Percentiles rank a stretch among this genome's conserved stretches.
Evolutionary conservation across 2,329 filamentous ascomycete genomes (phyloP).

Genomic region (Sarocladium oryzae): DNA sequence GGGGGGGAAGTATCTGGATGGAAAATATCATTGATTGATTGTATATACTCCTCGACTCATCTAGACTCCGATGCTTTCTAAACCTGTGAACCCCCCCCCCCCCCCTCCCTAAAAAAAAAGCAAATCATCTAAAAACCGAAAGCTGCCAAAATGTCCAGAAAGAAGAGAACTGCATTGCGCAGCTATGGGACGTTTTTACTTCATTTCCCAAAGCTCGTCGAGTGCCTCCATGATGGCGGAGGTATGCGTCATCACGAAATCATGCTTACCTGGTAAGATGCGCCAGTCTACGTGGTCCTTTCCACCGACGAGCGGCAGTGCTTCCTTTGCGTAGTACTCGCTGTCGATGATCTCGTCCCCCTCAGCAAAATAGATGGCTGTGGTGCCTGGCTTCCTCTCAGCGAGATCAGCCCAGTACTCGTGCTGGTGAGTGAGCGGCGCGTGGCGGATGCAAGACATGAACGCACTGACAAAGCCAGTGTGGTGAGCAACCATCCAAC

Average conservation of each 20-base stretch:
- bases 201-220: conserved; percentile 38
- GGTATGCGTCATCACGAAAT: conserved; percentile 55
- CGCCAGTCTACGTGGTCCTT: conserved; percentile 42
- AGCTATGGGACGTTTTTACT: too few species aligned
- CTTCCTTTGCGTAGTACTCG: conserved; percentile 42
- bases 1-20: too few species aligned
- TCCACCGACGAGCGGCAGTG: conserved; percentile 45
- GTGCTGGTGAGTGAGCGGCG: conserved; percentile 47
- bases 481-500: conserved; percentile 53
- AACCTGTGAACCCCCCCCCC: too few species aligned
- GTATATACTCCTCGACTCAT: not conserved
- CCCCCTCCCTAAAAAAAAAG: too few species aligned
- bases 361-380: conserved; percentile 45
- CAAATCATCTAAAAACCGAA: not conserved
- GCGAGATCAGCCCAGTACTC: conserved; percentile 43
- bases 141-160: not conserved
- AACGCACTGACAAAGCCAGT: conserved; percentile 54
- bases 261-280: conserved; percentile 48
- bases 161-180: not conserved
- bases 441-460: conserved; percentile 49
- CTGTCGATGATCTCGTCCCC: conserved; percentile 46
- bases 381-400: conserved; percentile 33
- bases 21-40: not conserved
- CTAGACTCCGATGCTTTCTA: conserved; percentile 6
- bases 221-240: conserved; percentile 38